phyloP scores from a whole-genome alignment of 768 basidiomycete genomes.

The Boletus speciosus region DNA sequence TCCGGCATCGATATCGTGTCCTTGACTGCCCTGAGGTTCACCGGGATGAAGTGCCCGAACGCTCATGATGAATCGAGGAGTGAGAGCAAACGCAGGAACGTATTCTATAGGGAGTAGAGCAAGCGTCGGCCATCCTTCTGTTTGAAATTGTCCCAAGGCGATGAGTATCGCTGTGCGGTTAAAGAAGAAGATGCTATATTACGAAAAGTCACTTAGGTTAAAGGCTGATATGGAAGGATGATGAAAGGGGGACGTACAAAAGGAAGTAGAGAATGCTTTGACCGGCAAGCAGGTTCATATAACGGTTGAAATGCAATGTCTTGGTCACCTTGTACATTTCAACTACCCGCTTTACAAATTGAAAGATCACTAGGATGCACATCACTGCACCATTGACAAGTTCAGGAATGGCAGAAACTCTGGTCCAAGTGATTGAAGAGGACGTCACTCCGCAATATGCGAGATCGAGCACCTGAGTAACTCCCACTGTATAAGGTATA shows the following conservation, averaged over 20 bases:
- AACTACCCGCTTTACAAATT: not conserved
- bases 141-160: conserved; percentile 1
- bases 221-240: not conserved
- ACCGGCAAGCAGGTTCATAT: conserved; percentile 3
- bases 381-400: conserved; percentile 1
- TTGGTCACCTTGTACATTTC: conserved; percentile 3
- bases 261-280: conserved; percentile 12
- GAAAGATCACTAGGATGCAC: conserved; percentile 2
- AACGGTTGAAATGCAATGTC: conserved; percentile 5
- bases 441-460: not conserved
- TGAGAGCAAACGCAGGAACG: conserved; percentile 6
- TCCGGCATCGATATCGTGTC: not conserved
- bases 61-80: conserved; percentile 11
- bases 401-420: not conserved
- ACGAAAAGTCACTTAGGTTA: not conserved
- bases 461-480: not conserved
- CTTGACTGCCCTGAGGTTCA: not conserved
- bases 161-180: conserved; percentile 3
- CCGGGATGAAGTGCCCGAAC: not conserved
- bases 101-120: conserved; percentile 1
- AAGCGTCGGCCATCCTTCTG: not conserved
- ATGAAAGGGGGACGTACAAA: conserved; percentile 2
- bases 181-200: conserved; percentile 3
- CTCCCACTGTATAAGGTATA: not conserved
- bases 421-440: conserved; percentile 2